Base-by-base conservation (phyloP, 768 basidiomycete species). In the Hysterangium stoloniferum region DNA sequence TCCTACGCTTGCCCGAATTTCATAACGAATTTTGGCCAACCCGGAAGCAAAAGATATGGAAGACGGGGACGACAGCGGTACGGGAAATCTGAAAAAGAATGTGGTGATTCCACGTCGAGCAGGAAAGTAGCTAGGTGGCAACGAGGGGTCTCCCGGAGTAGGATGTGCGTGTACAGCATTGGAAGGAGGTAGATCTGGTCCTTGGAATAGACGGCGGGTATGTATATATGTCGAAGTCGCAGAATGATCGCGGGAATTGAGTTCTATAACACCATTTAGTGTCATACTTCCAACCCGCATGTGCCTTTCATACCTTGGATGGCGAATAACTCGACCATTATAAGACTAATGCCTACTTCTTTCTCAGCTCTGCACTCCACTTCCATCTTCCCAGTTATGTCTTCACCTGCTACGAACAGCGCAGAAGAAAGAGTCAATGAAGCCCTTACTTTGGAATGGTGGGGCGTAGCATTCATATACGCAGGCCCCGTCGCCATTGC, bases 401-500 rank as follows among this genome's bases (percentile, higher is more conserved):
- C 66, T 32, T 70, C 68, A 0, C 88, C 88, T 1, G 87, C 81
- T 45, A 86, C 75, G 58, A 77, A 85, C 25, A 74, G 68, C 2
- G 75, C 62, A 56, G 84, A 76, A 1, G 77, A 73, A 6, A 87
- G 69, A 6, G 70, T 73, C 17, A 85, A 61, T 11, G 82, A 73
- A 13, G 86, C 75, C 63, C 77, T 86, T 63, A 90, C 77, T 66
- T 88, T 91, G 24, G 86, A 70, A 63, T 90, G 88, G 62, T 82
- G 71, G 0, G 81, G 74, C n/a, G 80, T 78, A 27, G 84, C 81
- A 66, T 91, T 90, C 87, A 90, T 90, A 11, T 84, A 83, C 67
- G 74, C 76, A 4, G 71, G 68, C 40, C 68, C 62, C 15, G 69
- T 64, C 49, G 53, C 53, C 53, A 54, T 54, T 46, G 45, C 20